Percentiles rank a stretch among this genome's conserved stretches.
Evolutionary conservation across 1,139 yeast species (phyloP).

Genomic region (Kodamaea sp.): DNA sequence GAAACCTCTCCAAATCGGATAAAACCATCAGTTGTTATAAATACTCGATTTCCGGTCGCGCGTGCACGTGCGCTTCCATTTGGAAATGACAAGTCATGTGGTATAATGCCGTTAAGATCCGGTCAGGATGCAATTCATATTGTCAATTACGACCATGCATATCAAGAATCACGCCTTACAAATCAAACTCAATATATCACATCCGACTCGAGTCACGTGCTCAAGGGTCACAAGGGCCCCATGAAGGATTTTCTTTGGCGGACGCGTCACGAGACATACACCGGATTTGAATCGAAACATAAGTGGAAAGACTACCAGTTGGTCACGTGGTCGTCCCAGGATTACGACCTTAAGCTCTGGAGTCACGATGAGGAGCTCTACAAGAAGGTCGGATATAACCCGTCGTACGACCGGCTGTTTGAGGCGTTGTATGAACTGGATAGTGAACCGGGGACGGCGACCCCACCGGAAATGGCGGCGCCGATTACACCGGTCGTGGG

Average conservation of each 20-base stretch:
- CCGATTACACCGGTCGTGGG: too few relatives aligned
- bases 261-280: constrained; percentile 42
- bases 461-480: not conserved
- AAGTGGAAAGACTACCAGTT: constrained; percentile 82
- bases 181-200: constrained; percentile 27
- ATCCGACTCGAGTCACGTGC: constrained; percentile 49
- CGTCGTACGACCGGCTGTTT: constrained; percentile 30
- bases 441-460: constrained; percentile 9
- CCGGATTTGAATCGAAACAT: constrained; percentile 37
- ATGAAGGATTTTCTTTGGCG: constrained; percentile 90
- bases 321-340: constrained; percentile 87
- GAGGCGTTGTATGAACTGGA: constrained; percentile 22
- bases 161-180: constrained; percentile 33
- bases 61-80: constrained; percentile 86
- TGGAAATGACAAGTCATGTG: constrained; percentile 73
- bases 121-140: constrained; percentile 75
- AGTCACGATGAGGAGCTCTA: constrained; percentile 61
- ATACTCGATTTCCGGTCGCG: constrained; percentile 81
- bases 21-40: constrained; percentile 56
- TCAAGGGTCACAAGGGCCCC: constrained; percentile 80
- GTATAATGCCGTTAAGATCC: constrained; percentile 86
- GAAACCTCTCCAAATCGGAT: constrained; percentile 10
- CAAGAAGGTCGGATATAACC: constrained; percentile 54
- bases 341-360: constrained; percentile 82
- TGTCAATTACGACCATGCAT: constrained; percentile 50